Evolutionary conservation across 140 eudicot species (phyloP).

Genomic region (Ambrosia hybrid): DNA sequence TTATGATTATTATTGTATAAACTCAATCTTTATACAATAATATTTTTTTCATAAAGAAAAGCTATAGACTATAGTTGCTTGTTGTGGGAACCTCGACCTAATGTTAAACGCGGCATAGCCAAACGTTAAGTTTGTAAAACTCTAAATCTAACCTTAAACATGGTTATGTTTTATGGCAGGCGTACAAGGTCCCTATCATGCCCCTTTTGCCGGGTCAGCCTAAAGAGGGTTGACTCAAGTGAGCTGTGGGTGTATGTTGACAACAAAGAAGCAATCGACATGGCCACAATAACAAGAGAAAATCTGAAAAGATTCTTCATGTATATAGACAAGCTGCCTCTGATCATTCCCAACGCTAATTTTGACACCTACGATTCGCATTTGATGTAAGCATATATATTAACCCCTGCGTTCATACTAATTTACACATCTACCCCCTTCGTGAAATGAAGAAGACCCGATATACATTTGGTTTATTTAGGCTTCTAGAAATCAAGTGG

Average conservation of each 20-base stretch:
- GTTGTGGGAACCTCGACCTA: no score
- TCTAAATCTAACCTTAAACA: no score
- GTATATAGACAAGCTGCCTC: constrained; percentile 81
- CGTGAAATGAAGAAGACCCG: constrained; percentile 28
- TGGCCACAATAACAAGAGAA: constrained; percentile 62
- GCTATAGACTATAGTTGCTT: no score
- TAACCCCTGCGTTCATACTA: constrained; percentile 28
- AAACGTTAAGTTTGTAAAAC: no score
- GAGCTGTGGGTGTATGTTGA: constrained; percentile 82
- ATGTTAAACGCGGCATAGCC: no score
- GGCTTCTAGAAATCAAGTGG: constrained; percentile 39
- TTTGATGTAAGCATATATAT: constrained; percentile 49
- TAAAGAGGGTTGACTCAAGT: constrained; percentile 79
- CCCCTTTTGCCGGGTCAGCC: constrained; percentile 84
- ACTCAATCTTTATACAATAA: no score
- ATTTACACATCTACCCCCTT: constrained; percentile 36
- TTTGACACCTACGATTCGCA: constrained; percentile 68
- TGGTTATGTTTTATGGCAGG: constrained; percentile 4
- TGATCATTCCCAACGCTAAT: constrained; percentile 59
- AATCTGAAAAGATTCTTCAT: constrained; percentile 69
- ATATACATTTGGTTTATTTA: constrained; percentile 18
- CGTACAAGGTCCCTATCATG: constrained; percentile 24
- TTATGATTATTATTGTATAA: no score
- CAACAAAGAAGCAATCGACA: constrained; percentile 60
- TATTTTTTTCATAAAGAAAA: not conserved